Evolutionary conservation across 1,284 basidiomycete genomes (phyloP).

Genomic region (Fomes fomentarius): DNA sequence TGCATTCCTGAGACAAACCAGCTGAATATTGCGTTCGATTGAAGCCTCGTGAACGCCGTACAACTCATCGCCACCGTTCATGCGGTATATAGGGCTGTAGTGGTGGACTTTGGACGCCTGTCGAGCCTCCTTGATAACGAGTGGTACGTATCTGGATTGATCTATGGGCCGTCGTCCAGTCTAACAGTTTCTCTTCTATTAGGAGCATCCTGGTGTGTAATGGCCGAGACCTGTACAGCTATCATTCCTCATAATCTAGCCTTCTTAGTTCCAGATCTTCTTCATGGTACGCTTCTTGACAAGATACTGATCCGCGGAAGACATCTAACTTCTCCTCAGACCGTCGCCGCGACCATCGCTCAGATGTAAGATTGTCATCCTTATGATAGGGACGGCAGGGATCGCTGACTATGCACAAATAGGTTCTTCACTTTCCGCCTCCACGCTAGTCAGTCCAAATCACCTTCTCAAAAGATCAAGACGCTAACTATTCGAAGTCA

Average conservation of each 20-base stretch:
- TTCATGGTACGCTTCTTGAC: conserved; percentile 2
- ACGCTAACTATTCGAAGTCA: not conserved
- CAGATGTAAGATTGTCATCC: conserved; percentile 6
- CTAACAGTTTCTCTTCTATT: not conserved
- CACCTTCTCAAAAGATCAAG: too few species aligned
- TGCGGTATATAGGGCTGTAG: conserved; percentile 10
- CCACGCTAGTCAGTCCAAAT: conserved; percentile 6
- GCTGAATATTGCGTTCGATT: not conserved
- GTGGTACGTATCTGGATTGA: not conserved
- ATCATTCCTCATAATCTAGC: not conserved
- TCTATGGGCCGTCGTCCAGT: not conserved
- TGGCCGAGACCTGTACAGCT: too few species aligned
- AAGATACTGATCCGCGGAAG: not conserved
- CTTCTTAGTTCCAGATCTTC: conserved; percentile 10
- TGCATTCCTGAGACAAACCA: not conserved
- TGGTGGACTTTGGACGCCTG: conserved; percentile 9
- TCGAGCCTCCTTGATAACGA: conserved; percentile 5
- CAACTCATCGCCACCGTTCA: conserved; percentile 14
- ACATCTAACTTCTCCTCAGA: not conserved
- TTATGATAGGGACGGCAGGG: too few species aligned
- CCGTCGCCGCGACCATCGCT: conserved; percentile 7
- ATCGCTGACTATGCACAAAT: not conserved
- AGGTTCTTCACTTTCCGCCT: conserved; percentile 18
- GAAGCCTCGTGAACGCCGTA: conserved; percentile 10
- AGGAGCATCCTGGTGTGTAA: conserved; percentile 17